Percentiles rank a stretch among this genome's conserved stretches.
These are phyloP conservation scores for Ogataea pignaliae DNA, from an alignment of 805 yeast genomes.

Conservation along the genomic window DNA sequence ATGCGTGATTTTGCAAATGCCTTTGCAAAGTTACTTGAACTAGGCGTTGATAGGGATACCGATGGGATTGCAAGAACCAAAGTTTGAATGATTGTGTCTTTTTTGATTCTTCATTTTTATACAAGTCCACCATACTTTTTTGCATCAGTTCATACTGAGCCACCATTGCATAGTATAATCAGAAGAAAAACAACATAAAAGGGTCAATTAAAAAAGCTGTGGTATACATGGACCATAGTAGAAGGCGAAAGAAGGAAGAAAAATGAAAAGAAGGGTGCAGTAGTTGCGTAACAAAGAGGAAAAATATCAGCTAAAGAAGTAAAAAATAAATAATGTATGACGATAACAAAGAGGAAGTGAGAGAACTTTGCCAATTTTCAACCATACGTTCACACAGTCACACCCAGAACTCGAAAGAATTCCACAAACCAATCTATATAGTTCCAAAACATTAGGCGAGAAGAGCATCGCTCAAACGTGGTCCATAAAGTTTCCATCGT, in stretches of 20 bases:
- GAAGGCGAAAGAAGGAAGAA: no score
- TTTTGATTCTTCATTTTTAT: neutral
- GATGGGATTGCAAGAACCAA: constrained; percentile 30
- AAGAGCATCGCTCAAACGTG: neutral
- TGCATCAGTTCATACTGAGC: neutral
- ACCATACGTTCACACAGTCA: no score
- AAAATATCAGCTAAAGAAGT: no score
- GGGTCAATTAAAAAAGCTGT: no score
- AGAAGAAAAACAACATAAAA: no score
- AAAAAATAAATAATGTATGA: neutral
- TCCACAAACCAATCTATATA: no score
- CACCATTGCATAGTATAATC: neutral
- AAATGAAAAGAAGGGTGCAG: no score
- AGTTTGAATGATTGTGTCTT: constrained; percentile 5
- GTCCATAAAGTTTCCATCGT: constrained; percentile 30
- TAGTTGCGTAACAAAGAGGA: no score
- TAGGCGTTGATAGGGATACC: constrained; percentile 33
- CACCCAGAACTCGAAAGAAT: no score
- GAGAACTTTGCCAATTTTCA: no score
- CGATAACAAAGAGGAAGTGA: neutral
- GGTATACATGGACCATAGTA: no score
- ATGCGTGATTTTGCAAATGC: constrained; percentile 61
- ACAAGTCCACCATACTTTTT: neutral
- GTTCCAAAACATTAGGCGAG: neutral
- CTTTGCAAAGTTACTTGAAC: constrained; percentile 58